Base-by-base conservation (phyloP, 805 yeast species). In the Yamadazyma ubonensis region DNA sequence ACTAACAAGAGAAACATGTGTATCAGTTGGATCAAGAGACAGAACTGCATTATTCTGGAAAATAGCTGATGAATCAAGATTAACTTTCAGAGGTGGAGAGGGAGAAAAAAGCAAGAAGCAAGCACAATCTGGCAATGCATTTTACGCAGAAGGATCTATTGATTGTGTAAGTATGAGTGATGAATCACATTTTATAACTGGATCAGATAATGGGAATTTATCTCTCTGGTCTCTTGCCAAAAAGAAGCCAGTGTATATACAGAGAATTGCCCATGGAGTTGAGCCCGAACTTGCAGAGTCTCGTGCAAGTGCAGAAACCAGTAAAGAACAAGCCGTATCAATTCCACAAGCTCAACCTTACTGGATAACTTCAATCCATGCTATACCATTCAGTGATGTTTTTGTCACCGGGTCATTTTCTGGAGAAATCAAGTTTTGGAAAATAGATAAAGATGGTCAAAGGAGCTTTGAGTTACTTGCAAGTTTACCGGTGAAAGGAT, bases 1-100 rank as follows among this genome's bases (percentile, higher is more conserved):
- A 0, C 67, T 93, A 45, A 77, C 78, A 7, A 81, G 81, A 60
- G 98, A 93, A 57, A 79, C 96, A 43, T 93, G 99, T 70, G 90
- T 93, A 12, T 87, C 96, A 18, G 98, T 91, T 22, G 99, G 99
- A 12, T 75, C 95, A 3, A 79, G 98, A 52, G 99, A 93, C 64
- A 81, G 95, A 54, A 86, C 96, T 4, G 96, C 91, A 7, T 84
- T 95, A 83, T 70, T 86, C 53, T 93, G 99, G 99, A 93, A 93
- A 60, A 88, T 93, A 49, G 79, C 96, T 18, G 99, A 93, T 54
- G 99, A 93, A 65, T 81, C 95, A 1, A 79, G 97, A 57, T 75
- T 93, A 53, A 89, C 96, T 0, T 91, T 91, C 61, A 77, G 96
- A 57, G 96, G 96, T 45, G 96, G 95, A 43, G 96, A 88, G 54